phyloP scores from a whole-genome alignment of 306 rosid species.

The Dryas drummondii region DNA sequence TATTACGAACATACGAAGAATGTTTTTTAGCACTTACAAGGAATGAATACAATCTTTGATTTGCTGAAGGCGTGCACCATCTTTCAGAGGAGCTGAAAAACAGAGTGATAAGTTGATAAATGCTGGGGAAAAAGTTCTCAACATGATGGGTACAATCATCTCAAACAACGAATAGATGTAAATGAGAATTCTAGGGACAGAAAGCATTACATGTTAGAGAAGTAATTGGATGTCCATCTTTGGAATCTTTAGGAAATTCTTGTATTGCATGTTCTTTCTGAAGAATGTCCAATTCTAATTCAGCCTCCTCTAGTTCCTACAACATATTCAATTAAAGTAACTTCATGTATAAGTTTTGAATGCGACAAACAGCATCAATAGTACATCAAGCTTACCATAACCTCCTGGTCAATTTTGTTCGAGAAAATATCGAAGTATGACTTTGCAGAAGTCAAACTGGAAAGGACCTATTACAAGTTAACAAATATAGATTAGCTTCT shows the following conservation, averaged over 20 bases:
- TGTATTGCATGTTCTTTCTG: slow-evolving; percentile 54
- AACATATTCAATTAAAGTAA: slow-evolving; percentile 33
- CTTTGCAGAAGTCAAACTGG: slow-evolving; percentile 68
- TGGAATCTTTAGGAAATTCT: slow-evolving; percentile 38
- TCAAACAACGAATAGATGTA: background rate
- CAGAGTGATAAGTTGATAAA: slow-evolving; percentile 19
- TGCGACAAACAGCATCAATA: slow-evolving; percentile 22
- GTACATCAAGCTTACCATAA: slow-evolving; percentile 50
- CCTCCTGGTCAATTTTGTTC: slow-evolving; percentile 61
- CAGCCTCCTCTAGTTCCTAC: slow-evolving; percentile 92
- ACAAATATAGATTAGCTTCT: slow-evolving; percentile 18
- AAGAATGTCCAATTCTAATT: slow-evolving; percentile 70
- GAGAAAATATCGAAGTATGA: slow-evolving; percentile 76
- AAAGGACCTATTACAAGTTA: slow-evolving; percentile 60
- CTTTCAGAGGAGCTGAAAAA: slow-evolving; percentile 54
- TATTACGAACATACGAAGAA: background rate
- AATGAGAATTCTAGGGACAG: slow-evolving; percentile 16
- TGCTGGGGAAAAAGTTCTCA: slow-evolving; percentile 1
- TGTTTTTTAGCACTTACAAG: slow-evolving; percentile 56
- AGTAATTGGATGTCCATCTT: slow-evolving; percentile 43
- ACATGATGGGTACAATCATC: slow-evolving; percentile 7
- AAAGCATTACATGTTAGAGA: slow-evolving; percentile 39
- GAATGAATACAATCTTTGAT: slow-evolving; percentile 66
- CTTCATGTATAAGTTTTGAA: slow-evolving; percentile 2
- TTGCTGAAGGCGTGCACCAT: slow-evolving; percentile 65